Evolutionary conservation across 805 yeast genomes (phyloP), one percentile per base, ranked within the genome.

Genomic region (Ogataea saltuana): DNA sequence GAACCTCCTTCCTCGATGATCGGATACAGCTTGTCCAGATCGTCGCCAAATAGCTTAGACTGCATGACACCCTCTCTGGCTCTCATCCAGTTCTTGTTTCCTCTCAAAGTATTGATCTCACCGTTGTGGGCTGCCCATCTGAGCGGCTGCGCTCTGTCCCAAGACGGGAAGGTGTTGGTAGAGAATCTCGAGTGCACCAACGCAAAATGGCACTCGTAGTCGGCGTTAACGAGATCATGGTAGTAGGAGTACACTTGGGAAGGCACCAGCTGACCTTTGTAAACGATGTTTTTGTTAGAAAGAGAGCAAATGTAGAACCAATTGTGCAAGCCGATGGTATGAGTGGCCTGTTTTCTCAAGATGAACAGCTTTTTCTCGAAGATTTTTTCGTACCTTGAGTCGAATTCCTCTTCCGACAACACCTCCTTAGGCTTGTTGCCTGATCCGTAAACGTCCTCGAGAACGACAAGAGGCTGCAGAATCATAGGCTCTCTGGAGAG

Each of bases 121-220:
- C 99, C 99, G 66, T 91, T 91, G 71, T 91, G 99, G 29, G 99
- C 99, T 23, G 96, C 88, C 85, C 95, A 84, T 67, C 98, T 77
- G 60, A 91, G 76, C 37, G 99, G 99, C 70, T 91, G 99, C 18
- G 99, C 98, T 69, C 99, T 81, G 70, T 93, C 99, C 99, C 99
- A 91, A n/a, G 97, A 88, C 36, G 99, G 99, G 80, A 91, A 91
- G 37, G 99, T 91, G 68, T 91, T 91, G 23, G 99, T 91, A 45
- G 97, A 89, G 75, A 91, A 91, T 65, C 99, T 81, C 18, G 98
- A 90, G 71, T 91, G 99, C 39, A 91, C 98, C 31, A 91, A 76
- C 12, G 97, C 96, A 74, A 93, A 88, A 63, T 90, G 97, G 34
- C 95, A 93, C 70, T 88, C 91, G 68, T 82, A 91, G 60, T 89